phyloP scores from a whole-genome alignment of 495 filamentous ascomycete species.

The Tuber calosporum region DNA sequence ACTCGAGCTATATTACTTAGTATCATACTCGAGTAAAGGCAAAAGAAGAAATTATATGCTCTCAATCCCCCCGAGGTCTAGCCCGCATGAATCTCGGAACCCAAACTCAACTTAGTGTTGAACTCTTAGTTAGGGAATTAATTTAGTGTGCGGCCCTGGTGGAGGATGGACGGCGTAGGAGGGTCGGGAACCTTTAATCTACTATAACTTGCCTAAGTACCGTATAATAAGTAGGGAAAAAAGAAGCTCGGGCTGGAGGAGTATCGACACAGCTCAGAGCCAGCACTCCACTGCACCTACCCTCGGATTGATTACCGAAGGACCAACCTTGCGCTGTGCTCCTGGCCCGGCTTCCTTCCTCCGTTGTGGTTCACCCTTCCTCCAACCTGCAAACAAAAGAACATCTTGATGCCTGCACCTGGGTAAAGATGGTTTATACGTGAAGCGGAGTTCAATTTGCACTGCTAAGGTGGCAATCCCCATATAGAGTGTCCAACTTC shows the following conservation, averaged over 20 bases:
- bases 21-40: too few species aligned
- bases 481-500: not conserved
- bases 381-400: not conserved
- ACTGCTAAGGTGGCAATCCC: not conserved
- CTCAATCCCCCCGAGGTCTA: not conserved
- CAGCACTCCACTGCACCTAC: not conserved
- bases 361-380: not conserved
- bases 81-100: not conserved
- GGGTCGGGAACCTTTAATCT: not conserved
- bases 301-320: slow-evolving; percentile 27
- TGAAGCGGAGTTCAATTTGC: not conserved
- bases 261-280: not conserved
- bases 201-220: not conserved
- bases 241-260: not conserved
- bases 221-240: not conserved
- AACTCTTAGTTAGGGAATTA: not conserved
- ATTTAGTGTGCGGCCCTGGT: not conserved
- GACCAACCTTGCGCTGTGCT: slow-evolving; percentile 18
- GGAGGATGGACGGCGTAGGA: not conserved
- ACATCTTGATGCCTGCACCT: not conserved
- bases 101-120: not conserved
- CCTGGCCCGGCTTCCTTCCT: slow-evolving; percentile 11
- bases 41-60: slow-evolving; percentile 18
- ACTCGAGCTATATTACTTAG: slow-evolving; percentile 21
- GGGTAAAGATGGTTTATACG: not conserved